These are phyloP conservation scores for Pugionium cornutum DNA, from an alignment of 345 rosid species.

Conservation along the genomic window DNA sequence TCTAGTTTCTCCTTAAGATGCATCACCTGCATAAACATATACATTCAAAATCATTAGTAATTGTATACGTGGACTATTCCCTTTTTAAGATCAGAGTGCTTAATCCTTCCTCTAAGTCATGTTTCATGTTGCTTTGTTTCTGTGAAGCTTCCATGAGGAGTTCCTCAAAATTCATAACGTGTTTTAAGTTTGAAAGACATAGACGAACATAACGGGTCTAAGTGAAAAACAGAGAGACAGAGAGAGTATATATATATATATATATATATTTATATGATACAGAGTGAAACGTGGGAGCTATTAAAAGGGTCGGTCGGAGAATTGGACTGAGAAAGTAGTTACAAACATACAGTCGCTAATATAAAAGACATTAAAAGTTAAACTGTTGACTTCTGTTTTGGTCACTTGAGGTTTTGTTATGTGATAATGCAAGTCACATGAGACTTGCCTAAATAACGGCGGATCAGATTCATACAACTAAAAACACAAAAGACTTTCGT, in stretches of 20 bases:
- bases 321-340: constrained; percentile 16
- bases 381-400: constrained; percentile 27
- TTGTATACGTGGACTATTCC: no score
- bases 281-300: constrained; percentile 52
- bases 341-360: not conserved
- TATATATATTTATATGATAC: not conserved
- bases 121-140: constrained; percentile 45
- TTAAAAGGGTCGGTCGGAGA: constrained; percentile 46
- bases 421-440: constrained; percentile 42
- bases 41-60: not conserved
- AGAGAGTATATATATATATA: not conserved
- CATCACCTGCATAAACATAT: constrained; percentile 50
- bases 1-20: constrained; percentile 61
- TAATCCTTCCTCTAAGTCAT: constrained; percentile 54
- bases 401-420: constrained; percentile 9
- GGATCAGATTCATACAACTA: constrained; percentile 31
- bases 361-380: not conserved
- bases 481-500: constrained; percentile 43
- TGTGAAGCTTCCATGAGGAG: constrained; percentile 55
- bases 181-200: not conserved
- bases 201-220: not conserved
- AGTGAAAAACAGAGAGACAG: constrained; percentile 10
- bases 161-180: constrained; percentile 78
- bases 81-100: not conserved
- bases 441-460: constrained; percentile 34